These are phyloP conservation scores for Puccinia triticina DNA, from an alignment of 1,284 basidiomycete species.

Conservation along the genomic window DNA sequence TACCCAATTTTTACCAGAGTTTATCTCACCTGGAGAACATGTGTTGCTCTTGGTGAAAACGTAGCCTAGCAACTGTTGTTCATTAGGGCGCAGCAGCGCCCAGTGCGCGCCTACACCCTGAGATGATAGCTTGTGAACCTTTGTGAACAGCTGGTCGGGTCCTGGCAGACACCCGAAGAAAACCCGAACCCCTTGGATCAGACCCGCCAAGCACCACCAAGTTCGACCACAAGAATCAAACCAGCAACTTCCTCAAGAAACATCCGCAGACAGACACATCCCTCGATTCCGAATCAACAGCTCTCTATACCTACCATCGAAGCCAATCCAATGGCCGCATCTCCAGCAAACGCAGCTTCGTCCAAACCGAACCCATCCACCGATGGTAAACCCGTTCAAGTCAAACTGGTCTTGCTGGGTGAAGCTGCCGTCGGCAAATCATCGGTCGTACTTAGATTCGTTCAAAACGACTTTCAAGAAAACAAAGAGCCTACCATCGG, in stretches of 20 bases:
- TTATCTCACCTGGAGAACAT: too few species aligned
- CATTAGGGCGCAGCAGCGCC: too few species aligned
- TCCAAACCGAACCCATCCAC: slow-evolving; percentile 5
- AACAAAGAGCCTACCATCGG: slow-evolving; percentile 99
- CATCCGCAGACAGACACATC: too few species aligned
- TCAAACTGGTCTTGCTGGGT: slow-evolving; percentile 84
- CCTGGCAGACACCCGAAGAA: too few species aligned
- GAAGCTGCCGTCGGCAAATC: slow-evolving; percentile 99
- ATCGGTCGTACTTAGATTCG: slow-evolving; percentile 97
- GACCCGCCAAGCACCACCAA: neutral
- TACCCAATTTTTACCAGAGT: too few species aligned
- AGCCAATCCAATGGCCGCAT: neutral
- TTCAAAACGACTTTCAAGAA: slow-evolving; percentile 89
- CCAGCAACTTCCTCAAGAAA: neutral
- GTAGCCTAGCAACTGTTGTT: too few species aligned
- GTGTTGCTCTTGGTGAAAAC: too few species aligned
- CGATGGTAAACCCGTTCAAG: slow-evolving; percentile 70
- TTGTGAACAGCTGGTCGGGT: too few species aligned
- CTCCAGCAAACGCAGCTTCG: neutral
- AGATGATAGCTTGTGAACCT: too few species aligned
- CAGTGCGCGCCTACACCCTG: too few species aligned
- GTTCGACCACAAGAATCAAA: neutral
- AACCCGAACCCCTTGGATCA: neutral
- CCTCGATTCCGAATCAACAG: neutral
- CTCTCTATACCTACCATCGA: neutral